Conservation (phyloP, 2,329 filamentous ascomycete genomes). For the Paraphaeosphaeria sporulosa region DNA sequence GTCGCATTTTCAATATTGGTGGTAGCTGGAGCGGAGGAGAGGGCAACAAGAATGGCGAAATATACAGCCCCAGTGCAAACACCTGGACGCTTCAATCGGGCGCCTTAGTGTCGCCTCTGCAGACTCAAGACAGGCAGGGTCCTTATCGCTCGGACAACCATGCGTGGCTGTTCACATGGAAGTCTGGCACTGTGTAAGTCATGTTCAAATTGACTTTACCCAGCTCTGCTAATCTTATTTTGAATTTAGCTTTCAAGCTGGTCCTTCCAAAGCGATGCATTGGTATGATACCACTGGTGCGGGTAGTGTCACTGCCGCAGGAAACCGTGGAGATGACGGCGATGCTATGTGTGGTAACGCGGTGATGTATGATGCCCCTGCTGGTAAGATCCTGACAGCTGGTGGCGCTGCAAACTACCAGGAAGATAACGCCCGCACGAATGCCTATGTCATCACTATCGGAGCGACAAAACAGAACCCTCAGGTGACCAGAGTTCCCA, state of each 20-base stretch:
- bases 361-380: slow-evolving; percentile 64
- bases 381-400: slow-evolving; percentile 62
- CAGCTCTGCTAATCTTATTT: neutral
- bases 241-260: slow-evolving; percentile 58
- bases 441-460: slow-evolving; percentile 61
- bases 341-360: slow-evolving; percentile 65
- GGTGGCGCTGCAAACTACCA: slow-evolving; percentile 61
- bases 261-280: slow-evolving; percentile 63
- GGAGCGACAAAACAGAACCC: slow-evolving; percentile 35
- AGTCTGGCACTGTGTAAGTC: slow-evolving; percentile 48
- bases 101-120: slow-evolving; percentile 57
- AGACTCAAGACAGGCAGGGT: slow-evolving; percentile 57
- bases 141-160: slow-evolving; percentile 61
- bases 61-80: slow-evolving; percentile 51
- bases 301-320: slow-evolving; percentile 54
- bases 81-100: slow-evolving; percentile 58
- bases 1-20: slow-evolving; percentile 65
- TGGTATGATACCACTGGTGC: slow-evolving; percentile 61
- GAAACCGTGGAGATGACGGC: slow-evolving; percentile 52
- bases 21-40: slow-evolving; percentile 62
- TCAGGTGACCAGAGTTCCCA: slow-evolving; percentile 27
- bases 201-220: neutral
- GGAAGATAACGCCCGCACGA: slow-evolving; percentile 50
- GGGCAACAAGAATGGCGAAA: slow-evolving; percentile 63
- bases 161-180: slow-evolving; percentile 63